A percentile compares a stretch with the other conserved stretches of the same genome.
Evolutionary conservation across 805 yeast genomes (phyloP).

Genomic region (Wickerhamiella brachini): DNA sequence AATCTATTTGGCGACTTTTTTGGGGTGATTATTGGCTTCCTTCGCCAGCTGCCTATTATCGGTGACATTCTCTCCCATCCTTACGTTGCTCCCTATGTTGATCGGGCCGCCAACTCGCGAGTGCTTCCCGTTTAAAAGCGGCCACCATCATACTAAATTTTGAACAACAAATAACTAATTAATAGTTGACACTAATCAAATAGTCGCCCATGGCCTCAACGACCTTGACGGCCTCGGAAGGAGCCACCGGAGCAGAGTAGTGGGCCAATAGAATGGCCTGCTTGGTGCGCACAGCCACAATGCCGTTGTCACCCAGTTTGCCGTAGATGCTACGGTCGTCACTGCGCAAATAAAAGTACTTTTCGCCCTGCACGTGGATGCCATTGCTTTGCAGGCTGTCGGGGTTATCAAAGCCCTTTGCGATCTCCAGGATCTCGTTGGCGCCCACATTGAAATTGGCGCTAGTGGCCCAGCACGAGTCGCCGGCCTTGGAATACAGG

Average conservation of each 20-base stretch:
- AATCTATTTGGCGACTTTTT: slow-evolving; percentile 89
- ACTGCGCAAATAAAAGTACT: slow-evolving; percentile 77
- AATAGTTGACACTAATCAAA: slow-evolving; percentile 76
- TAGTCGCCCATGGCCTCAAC: slow-evolving; percentile 95
- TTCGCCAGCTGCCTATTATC: slow-evolving; percentile 74
- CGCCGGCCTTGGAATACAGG: slow-evolving; percentile 88
- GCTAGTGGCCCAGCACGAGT: slow-evolving; percentile 84
- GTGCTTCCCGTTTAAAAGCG: slow-evolving; percentile 44
- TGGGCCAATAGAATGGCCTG: slow-evolving; percentile 92
- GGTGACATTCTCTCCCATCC: slow-evolving; percentile 81
- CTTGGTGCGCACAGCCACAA: slow-evolving; percentile 81
- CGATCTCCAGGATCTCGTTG: slow-evolving; percentile 60
- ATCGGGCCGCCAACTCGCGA: slow-evolving; percentile 50
- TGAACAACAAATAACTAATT: slow-evolving; percentile 11
- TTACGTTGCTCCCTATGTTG: slow-evolving; percentile 58
- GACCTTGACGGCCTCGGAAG: slow-evolving; percentile 89
- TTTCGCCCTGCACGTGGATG: slow-evolving; percentile 68
- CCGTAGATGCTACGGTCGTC: slow-evolving; percentile 92
- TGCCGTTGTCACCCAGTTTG: slow-evolving; percentile 75
- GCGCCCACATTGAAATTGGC: slow-evolving; percentile 50
- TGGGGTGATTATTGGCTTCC: slow-evolving; percentile 73
- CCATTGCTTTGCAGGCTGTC: slow-evolving; percentile 72
- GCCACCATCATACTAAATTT: not conserved
- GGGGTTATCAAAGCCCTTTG: slow-evolving; percentile 70
- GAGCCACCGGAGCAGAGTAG: slow-evolving; percentile 66